These are phyloP conservation scores for Diaporthe sp. DNA, from an alignment of 2,329 filamentous ascomycete species.

Conservation along the genomic window DNA sequence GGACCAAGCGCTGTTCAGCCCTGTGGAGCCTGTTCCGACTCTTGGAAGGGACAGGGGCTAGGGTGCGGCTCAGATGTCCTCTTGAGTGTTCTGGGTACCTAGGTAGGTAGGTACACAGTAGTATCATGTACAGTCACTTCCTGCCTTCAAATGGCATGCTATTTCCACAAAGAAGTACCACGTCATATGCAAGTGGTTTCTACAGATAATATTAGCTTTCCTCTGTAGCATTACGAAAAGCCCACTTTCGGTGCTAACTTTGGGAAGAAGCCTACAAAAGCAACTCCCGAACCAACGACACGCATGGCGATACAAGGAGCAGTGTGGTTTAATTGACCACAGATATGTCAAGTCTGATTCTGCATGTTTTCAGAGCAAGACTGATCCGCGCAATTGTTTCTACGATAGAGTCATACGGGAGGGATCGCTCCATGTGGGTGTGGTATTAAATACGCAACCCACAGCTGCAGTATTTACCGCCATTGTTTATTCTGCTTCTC, in stretches of 20 bases:
- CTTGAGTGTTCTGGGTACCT: background rate
- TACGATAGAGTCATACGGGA: background rate
- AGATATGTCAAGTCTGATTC: background rate
- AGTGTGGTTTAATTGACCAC: background rate
- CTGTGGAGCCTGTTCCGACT: slow-evolving; percentile 17
- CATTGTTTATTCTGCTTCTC: background rate
- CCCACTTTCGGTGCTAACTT: background rate
- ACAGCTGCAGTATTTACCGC: background rate
- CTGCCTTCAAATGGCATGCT: background rate
- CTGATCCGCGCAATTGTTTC: background rate
- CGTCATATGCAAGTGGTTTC: background rate
- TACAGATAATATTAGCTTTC: background rate
- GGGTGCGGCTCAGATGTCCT: background rate
- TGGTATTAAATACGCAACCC: no score
- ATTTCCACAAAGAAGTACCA: background rate
- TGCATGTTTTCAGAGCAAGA: background rate
- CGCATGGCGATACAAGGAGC: background rate
- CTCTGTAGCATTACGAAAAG: background rate
- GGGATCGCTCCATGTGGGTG: background rate
- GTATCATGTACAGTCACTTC: no score
- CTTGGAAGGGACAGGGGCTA: slow-evolving; percentile 6
- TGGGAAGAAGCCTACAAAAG: background rate
- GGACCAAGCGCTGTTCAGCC: slow-evolving; percentile 23
- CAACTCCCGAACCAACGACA: no score
- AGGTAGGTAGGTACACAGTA: no score